These are phyloP conservation scores for Lodderomyces parapsilosis DNA, from an alignment of 1,139 yeast genomes.

Conservation along the genomic window DNA sequence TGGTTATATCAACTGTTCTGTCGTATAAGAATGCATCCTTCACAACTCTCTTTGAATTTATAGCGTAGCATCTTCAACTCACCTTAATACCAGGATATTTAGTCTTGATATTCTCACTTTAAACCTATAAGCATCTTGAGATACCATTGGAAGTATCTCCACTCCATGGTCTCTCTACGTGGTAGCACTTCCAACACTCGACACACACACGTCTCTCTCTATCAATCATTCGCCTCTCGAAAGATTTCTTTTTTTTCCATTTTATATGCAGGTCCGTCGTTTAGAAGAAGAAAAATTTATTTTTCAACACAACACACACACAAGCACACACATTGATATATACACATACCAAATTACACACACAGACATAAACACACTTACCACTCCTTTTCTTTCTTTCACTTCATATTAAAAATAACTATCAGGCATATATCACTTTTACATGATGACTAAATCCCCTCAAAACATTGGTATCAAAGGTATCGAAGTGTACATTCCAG, in stretches of 20 bases:
- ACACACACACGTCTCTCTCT: neutral
- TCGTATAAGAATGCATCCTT: neutral
- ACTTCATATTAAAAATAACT: conserved; percentile 1
- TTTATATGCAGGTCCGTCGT: conserved; percentile 1
- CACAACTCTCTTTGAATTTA: too few species aligned
- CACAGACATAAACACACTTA: neutral
- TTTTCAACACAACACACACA: conserved; percentile 1
- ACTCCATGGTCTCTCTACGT: too few species aligned
- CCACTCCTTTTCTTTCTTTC: neutral
- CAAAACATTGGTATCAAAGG: conserved; percentile 93
- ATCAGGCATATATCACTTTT: too few species aligned
- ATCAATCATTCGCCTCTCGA: neutral
- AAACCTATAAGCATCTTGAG: too few species aligned
- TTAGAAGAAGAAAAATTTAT: neutral
- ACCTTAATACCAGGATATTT: too few species aligned
- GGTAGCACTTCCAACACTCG: too few species aligned
- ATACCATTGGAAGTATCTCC: too few species aligned
- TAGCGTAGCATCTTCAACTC: too few species aligned
- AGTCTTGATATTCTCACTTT: too few species aligned
- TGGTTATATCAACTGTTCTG: too few species aligned
- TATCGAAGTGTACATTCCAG: conserved; percentile 87
- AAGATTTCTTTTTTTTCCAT: neutral
- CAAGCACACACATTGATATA: neutral
- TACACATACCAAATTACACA: conserved; percentile 2
- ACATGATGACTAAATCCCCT: conserved; percentile 17